phyloP scores from a whole-genome alignment of 2,329 filamentous ascomycete genomes.

The Davidsoniella eucalypti region DNA sequence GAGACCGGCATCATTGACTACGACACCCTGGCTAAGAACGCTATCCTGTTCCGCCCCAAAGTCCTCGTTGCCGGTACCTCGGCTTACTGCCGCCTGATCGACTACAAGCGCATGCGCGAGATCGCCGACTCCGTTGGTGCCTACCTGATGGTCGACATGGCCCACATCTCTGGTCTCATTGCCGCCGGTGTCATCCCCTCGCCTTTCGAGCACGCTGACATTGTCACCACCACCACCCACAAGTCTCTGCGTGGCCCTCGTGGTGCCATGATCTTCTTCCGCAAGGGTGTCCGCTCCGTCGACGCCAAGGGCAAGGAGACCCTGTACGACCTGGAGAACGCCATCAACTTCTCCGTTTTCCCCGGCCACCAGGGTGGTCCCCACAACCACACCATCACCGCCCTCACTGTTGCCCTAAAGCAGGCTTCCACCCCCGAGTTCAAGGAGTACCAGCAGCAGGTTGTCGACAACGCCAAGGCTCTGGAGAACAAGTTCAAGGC shows the following conservation, averaged over 20 bases:
- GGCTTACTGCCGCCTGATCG: constrained; percentile 94
- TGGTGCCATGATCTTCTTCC: constrained; percentile 99
- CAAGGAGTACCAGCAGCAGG: constrained; percentile 83
- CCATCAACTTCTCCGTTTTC: constrained; percentile 99
- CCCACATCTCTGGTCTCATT: constrained; percentile 92
- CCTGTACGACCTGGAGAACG: constrained; percentile 82
- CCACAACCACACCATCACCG: constrained; percentile 99
- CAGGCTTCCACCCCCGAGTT: constrained; percentile 85
- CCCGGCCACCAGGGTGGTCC: constrained; percentile 96
- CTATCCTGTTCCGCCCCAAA: constrained; percentile 85
- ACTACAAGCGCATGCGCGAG: constrained; percentile 91
- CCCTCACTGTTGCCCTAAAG: constrained; percentile 83
- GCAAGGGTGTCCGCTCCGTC: constrained; percentile 81
- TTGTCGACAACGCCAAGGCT: constrained; percentile 84
- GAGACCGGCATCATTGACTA: constrained; percentile 96
- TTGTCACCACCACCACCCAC: constrained; percentile 97
- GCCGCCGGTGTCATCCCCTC: constrained; percentile 85
- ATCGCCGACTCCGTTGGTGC: constrained; percentile 87
- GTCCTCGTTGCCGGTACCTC: constrained; percentile 92
- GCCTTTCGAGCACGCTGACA: constrained; percentile 81
- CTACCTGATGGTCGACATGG: constrained; percentile 95
- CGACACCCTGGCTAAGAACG: constrained; percentile 77
- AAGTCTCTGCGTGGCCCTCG: constrained; percentile 95
- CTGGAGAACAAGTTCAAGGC: constrained; percentile 71
- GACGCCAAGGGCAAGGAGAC: constrained; percentile 86